Evolutionary conservation across 352 stramenopile genomes (phyloP).

Genomic region (Phytopythium cucurbitacearum): DNA sequence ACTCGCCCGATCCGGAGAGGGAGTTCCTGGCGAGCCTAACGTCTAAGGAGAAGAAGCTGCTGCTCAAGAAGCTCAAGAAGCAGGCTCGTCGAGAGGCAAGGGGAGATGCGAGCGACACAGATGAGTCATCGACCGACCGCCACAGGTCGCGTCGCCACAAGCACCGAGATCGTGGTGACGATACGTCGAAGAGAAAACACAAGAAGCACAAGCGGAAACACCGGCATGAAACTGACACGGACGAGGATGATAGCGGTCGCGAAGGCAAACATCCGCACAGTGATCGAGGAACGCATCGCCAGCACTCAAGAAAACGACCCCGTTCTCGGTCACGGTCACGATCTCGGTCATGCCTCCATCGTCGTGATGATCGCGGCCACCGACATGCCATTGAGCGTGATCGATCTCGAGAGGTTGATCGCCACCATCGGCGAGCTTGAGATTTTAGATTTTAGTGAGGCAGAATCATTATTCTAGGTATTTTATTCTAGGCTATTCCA

Average conservation of each 20-base stretch:
- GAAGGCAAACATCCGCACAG: slow-evolving; percentile 5
- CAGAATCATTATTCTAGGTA: no score
- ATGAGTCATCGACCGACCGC: slow-evolving; percentile 8
- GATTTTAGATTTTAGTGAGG: no score
- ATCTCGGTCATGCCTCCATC: background rate
- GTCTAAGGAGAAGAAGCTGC: slow-evolving; percentile 54
- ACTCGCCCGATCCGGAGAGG: slow-evolving; percentile 32
- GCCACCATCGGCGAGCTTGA: background rate
- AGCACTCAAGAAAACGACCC: background rate
- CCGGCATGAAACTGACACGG: slow-evolving; percentile 1
- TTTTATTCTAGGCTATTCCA: background rate
- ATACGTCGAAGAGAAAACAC: slow-evolving; percentile 13
- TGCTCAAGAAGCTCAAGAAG: slow-evolving; percentile 59
- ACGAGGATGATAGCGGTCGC: slow-evolving; percentile 2
- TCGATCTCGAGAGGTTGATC: background rate
- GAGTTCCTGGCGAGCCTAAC: slow-evolving; percentile 53
- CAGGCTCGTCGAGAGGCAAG: slow-evolving; percentile 4
- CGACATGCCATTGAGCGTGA: background rate
- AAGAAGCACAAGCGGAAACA: slow-evolving; percentile 21
- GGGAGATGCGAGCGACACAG: slow-evolving; percentile 15
- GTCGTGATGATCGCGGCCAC: no score
- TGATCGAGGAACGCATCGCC: background rate
- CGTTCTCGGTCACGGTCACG: slow-evolving; percentile 10
- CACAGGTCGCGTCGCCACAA: slow-evolving; percentile 4
- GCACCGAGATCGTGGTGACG: background rate